phyloP scores from a whole-genome alignment of 2,329 filamentous ascomycete species.

The Epichloe aotearoae region DNA sequence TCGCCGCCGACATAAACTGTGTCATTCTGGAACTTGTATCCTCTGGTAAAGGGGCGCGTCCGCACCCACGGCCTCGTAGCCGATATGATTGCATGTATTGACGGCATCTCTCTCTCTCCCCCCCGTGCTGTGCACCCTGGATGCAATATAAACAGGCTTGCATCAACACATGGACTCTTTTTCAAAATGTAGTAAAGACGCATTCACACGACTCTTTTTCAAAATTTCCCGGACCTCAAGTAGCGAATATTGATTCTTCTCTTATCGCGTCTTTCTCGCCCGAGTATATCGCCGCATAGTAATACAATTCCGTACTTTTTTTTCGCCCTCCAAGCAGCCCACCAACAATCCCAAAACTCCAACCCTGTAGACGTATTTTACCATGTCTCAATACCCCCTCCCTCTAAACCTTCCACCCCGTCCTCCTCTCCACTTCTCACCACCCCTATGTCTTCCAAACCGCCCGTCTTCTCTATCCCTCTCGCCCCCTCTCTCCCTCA shows the following conservation, averaged over 20 bases:
- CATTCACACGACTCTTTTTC: not conserved
- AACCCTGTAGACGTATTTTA: not conserved
- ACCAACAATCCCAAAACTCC: not conserved
- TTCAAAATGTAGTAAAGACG: not conserved
- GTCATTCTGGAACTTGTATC: not conserved
- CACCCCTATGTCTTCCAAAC: conserved; percentile 19
- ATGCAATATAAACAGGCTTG: not conserved
- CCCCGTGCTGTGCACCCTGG: too few relatives aligned
- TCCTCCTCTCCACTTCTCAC: conserved; percentile 25
- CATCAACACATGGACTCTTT: not conserved
- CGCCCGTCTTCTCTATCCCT: conserved; percentile 23
- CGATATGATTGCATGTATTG: not conserved
- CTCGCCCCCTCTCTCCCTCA: conserved; percentile 21
- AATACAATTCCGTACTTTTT: not conserved
- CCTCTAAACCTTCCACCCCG: conserved; percentile 21
- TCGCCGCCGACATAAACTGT: conserved; percentile 3
- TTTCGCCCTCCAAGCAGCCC: not conserved
- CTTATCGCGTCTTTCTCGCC: not conserved
- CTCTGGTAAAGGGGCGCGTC: not conserved
- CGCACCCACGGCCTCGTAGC: too few relatives aligned
- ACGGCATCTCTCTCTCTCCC: not conserved
- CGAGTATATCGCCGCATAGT: not conserved
- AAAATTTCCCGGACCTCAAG: too few relatives aligned
- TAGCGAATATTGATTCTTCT: not conserved
- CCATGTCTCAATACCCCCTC: not conserved